Evolutionary conservation across 2,329 filamentous ascomycete genomes (phyloP), one percentile per base, ranked within the genome.

Genomic region (Penicillium sclerotigenum): DNA sequence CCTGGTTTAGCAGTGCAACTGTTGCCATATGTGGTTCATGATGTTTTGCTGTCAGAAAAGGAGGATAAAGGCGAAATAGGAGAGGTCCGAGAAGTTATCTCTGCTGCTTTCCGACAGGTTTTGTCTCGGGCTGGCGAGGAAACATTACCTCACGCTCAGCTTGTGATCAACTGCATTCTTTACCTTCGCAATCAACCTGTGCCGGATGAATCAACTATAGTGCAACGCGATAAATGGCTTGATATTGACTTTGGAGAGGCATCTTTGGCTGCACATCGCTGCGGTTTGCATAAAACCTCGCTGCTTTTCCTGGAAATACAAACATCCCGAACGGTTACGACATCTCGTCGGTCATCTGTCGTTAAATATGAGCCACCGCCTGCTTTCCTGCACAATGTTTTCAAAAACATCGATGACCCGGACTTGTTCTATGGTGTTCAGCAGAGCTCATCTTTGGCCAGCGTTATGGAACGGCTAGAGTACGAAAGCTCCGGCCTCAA

Each of bases 341-440:
- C 80, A 18, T 87, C 88, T 41, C 82, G 89, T 56, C 83, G 89
- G 47, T 88, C 88, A 9, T 91, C 87, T 2, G 75, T 78, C 3
- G 68, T 79, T 46, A 79, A 81, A 71, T 73, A 62, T 62, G 69
- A 79, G 45, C 76, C 86, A 26, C 83, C 89, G 7, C 81, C 83
- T 4, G 84, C 89, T 29, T 80, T 95, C 1, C 78, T 97, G 13
- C 80, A 96, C 42, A 79, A 83, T 0, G 92, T 99, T 3, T 99
- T 94, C 71, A 88, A 90, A 68, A 93, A 90, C 58, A 89, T 99
- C 45, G 92, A 97, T 68, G 95, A 99, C 67, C 93, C 92, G 1
- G 94, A 99, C 71, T 88, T 91, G 0, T 99, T 96, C 71, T 99
- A 99, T 69, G 95, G 94, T 4, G 81, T 97, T 8, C 84, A 90